Base-by-base conservation (phyloP, 306 rosid genomes). In the Lupinus albus region DNA sequence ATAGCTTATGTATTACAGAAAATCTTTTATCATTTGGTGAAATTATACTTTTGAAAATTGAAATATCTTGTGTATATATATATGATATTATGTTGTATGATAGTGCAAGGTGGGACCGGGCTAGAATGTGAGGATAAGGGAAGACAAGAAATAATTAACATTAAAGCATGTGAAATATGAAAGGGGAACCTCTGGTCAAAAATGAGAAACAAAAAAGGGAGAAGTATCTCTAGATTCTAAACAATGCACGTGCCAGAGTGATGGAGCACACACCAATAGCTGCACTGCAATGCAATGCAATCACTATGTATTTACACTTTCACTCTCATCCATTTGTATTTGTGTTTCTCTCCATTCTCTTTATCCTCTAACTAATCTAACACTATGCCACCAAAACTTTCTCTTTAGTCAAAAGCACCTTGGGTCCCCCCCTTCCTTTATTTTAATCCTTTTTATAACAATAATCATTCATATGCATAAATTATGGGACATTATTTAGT, bases 321-420 rank as follows among this genome's bases (percentile, higher is more conserved):
- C 35, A 74, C 82, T 78, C 84, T 70, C 72, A 35, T 54, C 71
- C 76, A 70, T 51, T 63, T 51, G 52, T n/a, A n/a, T 33, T 51
- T 28, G 46, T 62, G 11, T 46, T 13, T 14, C 48, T 41, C 5
- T 4, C 71, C 50, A 10, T 18, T 25, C 1, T 68, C 46, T 49
- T 57, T 32, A 33, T 33, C 38, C 60, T 59, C 78, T 58, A 20
- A 20, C 1, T 20, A 20, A 20, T 20, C 25, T 20, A 20, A 20
- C 1, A 20, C 25, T 20, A 65, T 70, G 55, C 69, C 78, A 58
- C 35, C 76, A 67, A 62, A 57, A 64, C 74, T 71, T 63, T 75
- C 81, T 61, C 93, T 88, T 78, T 86, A 78, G 93, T 86, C 93
- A 91, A 88, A 91, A 88, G 89, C 79, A 67, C 76, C 25, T 80